phyloP scores from a whole-genome alignment of 2,329 filamentous ascomycete species.

The Cercospora citrullina region DNA sequence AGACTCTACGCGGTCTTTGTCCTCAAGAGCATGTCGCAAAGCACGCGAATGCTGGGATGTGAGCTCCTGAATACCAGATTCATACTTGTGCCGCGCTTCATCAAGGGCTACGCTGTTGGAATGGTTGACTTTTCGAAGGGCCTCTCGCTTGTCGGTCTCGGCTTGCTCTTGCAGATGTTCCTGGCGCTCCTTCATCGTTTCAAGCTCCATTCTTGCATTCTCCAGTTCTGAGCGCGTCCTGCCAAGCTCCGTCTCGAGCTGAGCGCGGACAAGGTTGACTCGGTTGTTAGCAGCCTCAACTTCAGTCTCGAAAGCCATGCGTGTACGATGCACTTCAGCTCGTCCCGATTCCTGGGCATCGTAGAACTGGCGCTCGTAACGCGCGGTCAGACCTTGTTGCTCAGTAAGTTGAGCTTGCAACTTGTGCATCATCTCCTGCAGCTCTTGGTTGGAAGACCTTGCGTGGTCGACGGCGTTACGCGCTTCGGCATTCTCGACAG shows the following conservation, averaged over 20 bases:
- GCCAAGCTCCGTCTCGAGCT: conserved; percentile 76
- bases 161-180: conserved; percentile 84
- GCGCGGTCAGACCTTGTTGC: conserved; percentile 66
- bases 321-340: conserved; percentile 77
- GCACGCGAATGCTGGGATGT: conserved; percentile 63
- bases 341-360: conserved; percentile 78
- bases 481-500: conserved; percentile 74
- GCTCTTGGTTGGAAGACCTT: conserved; percentile 29
- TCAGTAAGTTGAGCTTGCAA: conserved; percentile 64
- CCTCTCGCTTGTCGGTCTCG: conserved; percentile 64
- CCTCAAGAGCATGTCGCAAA: conserved; percentile 61
- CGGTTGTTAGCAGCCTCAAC: conserved; percentile 82
- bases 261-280: conserved; percentile 77
- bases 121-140: conserved; percentile 56
- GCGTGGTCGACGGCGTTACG: conserved; percentile 66
- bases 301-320: conserved; percentile 75
- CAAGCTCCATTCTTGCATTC: conserved; percentile 72
- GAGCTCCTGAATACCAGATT: conserved; percentile 36
- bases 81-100: conserved; percentile 60
- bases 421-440: conserved; percentile 35
- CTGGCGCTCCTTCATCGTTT: conserved; percentile 75
- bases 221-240: conserved; percentile 75
- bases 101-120: conserved; percentile 55
- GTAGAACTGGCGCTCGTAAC: conserved; percentile 77
- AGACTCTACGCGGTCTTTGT: conserved; percentile 76